phyloP scores from a whole-genome alignment of 106 monocot species.

The Iris macrosiphon region DNA sequence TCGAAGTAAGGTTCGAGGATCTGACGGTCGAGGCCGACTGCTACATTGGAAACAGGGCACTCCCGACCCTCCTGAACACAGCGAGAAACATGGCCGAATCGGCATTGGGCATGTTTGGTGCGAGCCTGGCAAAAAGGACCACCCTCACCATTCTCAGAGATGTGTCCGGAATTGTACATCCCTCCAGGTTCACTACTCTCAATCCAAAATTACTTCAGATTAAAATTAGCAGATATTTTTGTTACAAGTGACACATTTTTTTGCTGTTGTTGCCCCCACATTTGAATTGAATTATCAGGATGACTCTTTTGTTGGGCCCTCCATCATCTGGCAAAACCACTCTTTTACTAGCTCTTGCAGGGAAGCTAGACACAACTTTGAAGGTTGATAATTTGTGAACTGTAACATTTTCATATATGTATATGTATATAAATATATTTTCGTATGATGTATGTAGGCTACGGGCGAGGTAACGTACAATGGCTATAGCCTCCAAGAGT shows the following conservation, averaged over 20 bases:
- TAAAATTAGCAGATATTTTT: too few species aligned
- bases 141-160: conserved; percentile 51
- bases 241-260: not conserved
- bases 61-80: conserved; percentile 53
- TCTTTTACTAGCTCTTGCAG: conserved; percentile 3
- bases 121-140: conserved; percentile 18
- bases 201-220: too few species aligned
- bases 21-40: conserved; percentile 41
- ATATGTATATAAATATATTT: too few species aligned
- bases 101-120: conserved; percentile 21
- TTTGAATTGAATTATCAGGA: not conserved
- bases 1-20: conserved; percentile 65
- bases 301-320: conserved; percentile 7
- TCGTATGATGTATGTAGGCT: too few species aligned
- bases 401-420: too few species aligned
- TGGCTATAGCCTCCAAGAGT: conserved; percentile 58
- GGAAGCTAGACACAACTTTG: not conserved
- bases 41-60: conserved; percentile 50
- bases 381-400: too few species aligned
- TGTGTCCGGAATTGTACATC: conserved; percentile 49
- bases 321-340: conserved; percentile 8
- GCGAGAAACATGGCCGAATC: conserved; percentile 40
- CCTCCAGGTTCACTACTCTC: conserved; percentile 35
- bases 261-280: too few species aligned
- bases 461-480: conserved; percentile 62